Percentiles rank a stretch among this genome's conserved stretches.
Conservation (phyloP, 345 rosid species). For the Excoecaria cochinchinensis region DNA sequence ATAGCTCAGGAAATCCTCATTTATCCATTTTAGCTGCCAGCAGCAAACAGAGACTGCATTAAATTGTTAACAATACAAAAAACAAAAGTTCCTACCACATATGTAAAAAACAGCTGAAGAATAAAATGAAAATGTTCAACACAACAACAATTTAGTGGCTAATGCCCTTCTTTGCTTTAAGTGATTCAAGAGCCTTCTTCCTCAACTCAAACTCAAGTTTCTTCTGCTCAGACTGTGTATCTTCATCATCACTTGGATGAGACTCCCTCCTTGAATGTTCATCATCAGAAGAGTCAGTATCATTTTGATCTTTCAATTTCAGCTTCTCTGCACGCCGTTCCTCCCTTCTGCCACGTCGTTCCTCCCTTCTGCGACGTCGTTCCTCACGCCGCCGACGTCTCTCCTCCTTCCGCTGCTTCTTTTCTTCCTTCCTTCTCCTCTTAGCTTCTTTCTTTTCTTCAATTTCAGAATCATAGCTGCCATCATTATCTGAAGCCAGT, state of each 20-base stretch:
- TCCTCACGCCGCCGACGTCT: slow-evolving; percentile 75
- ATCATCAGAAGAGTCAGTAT: slow-evolving; percentile 52
- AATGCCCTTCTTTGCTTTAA: slow-evolving; percentile 92
- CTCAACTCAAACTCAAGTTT: slow-evolving; percentile 90
- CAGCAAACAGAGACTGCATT: slow-evolving; percentile 73
- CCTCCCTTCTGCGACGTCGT: slow-evolving; percentile 70
- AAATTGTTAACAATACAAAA: slow-evolving; percentile 44
- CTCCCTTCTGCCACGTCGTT: slow-evolving; percentile 67
- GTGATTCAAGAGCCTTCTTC: slow-evolving; percentile 86
- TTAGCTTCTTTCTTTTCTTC: slow-evolving; percentile 84
- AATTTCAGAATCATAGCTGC: slow-evolving; percentile 60
- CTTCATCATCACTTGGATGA: slow-evolving; percentile 41
- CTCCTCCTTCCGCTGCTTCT: slow-evolving; percentile 78
- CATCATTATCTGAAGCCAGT: slow-evolving; percentile 54
- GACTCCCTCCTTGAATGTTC: slow-evolving; percentile 34
- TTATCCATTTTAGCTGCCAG: slow-evolving; percentile 87
- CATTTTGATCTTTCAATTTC: slow-evolving; percentile 46
- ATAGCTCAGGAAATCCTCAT: slow-evolving; percentile 77
- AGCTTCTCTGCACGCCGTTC: slow-evolving; percentile 69
- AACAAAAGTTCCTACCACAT: slow-evolving; percentile 30
- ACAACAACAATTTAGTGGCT: slow-evolving; percentile 42
- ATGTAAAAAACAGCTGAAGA: slow-evolving; percentile 25
- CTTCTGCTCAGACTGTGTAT: slow-evolving; percentile 56
- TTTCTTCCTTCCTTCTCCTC: slow-evolving; percentile 86
- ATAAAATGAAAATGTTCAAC: slow-evolving; percentile 22